These are phyloP conservation scores for Scedosporium dehoogii DNA, from an alignment of 2,329 filamentous ascomycete species.

Conservation along the genomic window DNA sequence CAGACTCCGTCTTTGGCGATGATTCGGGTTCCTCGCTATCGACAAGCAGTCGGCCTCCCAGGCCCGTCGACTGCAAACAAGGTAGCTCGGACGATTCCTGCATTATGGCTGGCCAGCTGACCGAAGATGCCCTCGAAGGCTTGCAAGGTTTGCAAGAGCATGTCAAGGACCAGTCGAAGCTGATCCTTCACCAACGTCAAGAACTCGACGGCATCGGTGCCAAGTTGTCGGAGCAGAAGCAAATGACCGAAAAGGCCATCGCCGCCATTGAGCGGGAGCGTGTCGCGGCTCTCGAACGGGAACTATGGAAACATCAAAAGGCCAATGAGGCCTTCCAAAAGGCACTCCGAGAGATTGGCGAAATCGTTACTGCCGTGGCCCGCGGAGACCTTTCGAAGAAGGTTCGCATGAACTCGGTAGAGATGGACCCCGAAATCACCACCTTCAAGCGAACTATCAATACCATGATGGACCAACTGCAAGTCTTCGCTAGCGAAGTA, in stretches of 20 bases:
- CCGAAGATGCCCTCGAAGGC: slow-evolving; percentile 74
- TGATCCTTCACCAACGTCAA: slow-evolving; percentile 78
- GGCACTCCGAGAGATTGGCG: slow-evolving; percentile 89
- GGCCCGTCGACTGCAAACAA: slow-evolving; percentile 33
- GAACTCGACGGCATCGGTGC: slow-evolving; percentile 79
- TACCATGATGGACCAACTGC: slow-evolving; percentile 97
- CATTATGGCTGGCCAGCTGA: slow-evolving; percentile 42
- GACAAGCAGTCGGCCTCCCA: slow-evolving; percentile 27
- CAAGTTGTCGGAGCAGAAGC: slow-evolving; percentile 77
- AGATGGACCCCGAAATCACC: slow-evolving; percentile 97
- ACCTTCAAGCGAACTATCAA: slow-evolving; percentile 98
- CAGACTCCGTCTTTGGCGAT: slow-evolving; percentile 53
- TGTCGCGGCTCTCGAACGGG: slow-evolving; percentile 80
- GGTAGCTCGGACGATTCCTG: slow-evolving; percentile 28
- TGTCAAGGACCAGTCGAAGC: slow-evolving; percentile 85
- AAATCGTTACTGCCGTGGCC: slow-evolving; percentile 92
- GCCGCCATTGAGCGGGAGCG: slow-evolving; percentile 77
- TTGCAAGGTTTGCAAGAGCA: slow-evolving; percentile 79
- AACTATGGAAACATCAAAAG: slow-evolving; percentile 94
- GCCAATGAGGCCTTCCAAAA: slow-evolving; percentile 99
- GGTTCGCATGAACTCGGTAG: slow-evolving; percentile 86
- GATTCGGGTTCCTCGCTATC: slow-evolving; percentile 36
- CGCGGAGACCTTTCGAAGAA: slow-evolving; percentile 95
- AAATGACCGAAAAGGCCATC: slow-evolving; percentile 72
- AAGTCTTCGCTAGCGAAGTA: slow-evolving; percentile 93